Evolutionary conservation across 352 stramenopile species (phyloP), one percentile per base, ranked within the genome.

Genomic region (Peronosclerospora sorghi): DNA sequence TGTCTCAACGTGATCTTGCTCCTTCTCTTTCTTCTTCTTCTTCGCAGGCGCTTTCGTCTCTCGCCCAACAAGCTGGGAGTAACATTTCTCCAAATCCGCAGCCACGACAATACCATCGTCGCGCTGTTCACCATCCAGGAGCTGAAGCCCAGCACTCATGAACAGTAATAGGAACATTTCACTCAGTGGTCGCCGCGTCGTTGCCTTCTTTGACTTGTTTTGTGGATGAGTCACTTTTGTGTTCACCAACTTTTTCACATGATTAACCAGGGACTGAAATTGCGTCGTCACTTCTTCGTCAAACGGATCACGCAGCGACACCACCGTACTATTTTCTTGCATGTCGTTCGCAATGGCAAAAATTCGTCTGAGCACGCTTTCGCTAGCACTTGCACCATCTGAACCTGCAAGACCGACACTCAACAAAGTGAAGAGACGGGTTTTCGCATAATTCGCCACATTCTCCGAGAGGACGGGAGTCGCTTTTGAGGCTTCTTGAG

Each of bases 161-260:
- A 84, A 79, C 32, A 93, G 60, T 41, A 90, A 26, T 35, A 71
- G 37, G 49, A 90, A 90, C 29, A 71, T 68, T 37, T 88, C 69
- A 17, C 45, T 49, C 18, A 83, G 43, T 40, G 72, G 57, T 36
- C 76, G 65, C 15, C 51, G 51, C 15, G 48, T 40, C 15, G 42
- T 40, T 32, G 38, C 19, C 13, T 53, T 45, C 45, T 63, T 62
- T n/a, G 42, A 57, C 13, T 37, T 44, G 28, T 7, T n/a, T n/a
- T n/a, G n/a, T 35, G 30, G 17, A 2, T 57, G 34, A 32, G 72
- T 41, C 15, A 66, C 29, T 32, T 75, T 50, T 39, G 72, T 62
- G 4, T 23, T 43, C n/a, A 59, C 24, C 23, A 83, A 56, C 5
- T 47, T 51, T 9, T 57, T 44, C 46, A 84, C 51, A 32, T 74